These are phyloP conservation scores for Solanum ossicruentum DNA, from an alignment of 257 asterid genomes.

Conservation along the genomic window DNA sequence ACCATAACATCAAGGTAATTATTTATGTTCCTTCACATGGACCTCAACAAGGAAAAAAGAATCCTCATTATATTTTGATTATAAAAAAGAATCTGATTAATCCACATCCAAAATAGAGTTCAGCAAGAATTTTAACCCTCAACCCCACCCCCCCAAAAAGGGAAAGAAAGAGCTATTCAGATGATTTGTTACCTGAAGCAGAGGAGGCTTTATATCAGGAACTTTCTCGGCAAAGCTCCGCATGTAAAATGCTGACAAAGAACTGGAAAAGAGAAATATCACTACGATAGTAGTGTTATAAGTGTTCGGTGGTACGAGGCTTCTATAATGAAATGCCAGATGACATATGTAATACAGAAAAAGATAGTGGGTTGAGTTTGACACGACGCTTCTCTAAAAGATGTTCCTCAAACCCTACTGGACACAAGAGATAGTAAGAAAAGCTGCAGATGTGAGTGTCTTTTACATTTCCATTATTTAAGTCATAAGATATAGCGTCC, in stretches of 20 bases:
- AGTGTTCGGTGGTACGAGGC: neutral
- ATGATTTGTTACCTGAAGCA: constrained; percentile 64
- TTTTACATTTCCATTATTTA: neutral
- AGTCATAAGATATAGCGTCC: neutral
- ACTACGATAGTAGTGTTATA: neutral
- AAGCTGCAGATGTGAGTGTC: neutral
- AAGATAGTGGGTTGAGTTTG: neutral
- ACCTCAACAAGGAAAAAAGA: neutral
- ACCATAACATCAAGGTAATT: neutral
- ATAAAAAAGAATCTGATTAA: neutral
- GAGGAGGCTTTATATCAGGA: constrained; percentile 69
- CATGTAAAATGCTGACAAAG: constrained; percentile 86
- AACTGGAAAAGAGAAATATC: constrained; percentile 44
- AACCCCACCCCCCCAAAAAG: neutral
- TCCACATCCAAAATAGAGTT: neutral
- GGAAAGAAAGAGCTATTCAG: constrained; percentile 4
- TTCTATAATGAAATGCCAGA: neutral
- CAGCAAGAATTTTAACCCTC: neutral
- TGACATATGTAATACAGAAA: neutral
- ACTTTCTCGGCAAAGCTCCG: constrained; percentile 71
- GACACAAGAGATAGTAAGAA: neutral
- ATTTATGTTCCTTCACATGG: neutral
- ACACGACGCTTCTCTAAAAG: neutral
- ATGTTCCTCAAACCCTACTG: neutral
- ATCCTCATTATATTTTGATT: neutral